phyloP scores from a whole-genome alignment of 2,329 filamentous ascomycete genomes.

The Colletotrichum spinosum region DNA sequence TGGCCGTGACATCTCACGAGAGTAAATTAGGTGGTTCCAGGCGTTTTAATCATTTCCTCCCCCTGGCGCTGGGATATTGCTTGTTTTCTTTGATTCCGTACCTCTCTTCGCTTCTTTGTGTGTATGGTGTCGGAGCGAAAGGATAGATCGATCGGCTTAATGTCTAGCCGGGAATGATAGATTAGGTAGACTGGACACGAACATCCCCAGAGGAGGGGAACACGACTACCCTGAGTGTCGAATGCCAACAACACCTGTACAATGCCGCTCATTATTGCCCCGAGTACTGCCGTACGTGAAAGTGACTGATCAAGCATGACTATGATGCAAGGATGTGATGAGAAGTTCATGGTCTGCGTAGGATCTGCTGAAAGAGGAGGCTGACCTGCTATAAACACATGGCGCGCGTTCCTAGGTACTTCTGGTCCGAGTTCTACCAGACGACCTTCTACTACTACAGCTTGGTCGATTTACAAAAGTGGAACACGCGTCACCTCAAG shows the following conservation, averaged over 20 bases:
- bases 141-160: constrained; percentile 37
- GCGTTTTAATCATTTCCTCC: constrained; percentile 25
- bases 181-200: constrained; percentile 34
- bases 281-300: constrained; percentile 6
- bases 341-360: too few relatives aligned
- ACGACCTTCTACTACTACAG: too few relatives aligned
- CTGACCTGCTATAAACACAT: too few relatives aligned
- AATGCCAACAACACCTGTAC: constrained; percentile 36
- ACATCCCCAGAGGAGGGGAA: constrained; percentile 16
- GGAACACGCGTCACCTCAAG: too few relatives aligned
- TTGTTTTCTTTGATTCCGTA: constrained; percentile 14
- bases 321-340: too few relatives aligned
- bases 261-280: constrained; percentile 26
- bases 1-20: constrained; percentile 91
- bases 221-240: constrained; percentile 35
- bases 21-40: constrained; percentile 60
- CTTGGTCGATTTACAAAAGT: too few relatives aligned
- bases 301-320: too few relatives aligned
- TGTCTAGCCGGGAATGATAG: constrained; percentile 35
- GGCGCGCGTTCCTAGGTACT: too few relatives aligned
- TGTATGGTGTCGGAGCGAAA: constrained; percentile 35
- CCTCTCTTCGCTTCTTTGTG: constrained; percentile 23
- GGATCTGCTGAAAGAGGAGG: too few relatives aligned
- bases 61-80: constrained; percentile 24
- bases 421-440: too few relatives aligned